These are phyloP conservation scores for Mucor irregularis DNA, from an alignment of 371 early-diverging fungal species.

Conservation along the genomic window DNA sequence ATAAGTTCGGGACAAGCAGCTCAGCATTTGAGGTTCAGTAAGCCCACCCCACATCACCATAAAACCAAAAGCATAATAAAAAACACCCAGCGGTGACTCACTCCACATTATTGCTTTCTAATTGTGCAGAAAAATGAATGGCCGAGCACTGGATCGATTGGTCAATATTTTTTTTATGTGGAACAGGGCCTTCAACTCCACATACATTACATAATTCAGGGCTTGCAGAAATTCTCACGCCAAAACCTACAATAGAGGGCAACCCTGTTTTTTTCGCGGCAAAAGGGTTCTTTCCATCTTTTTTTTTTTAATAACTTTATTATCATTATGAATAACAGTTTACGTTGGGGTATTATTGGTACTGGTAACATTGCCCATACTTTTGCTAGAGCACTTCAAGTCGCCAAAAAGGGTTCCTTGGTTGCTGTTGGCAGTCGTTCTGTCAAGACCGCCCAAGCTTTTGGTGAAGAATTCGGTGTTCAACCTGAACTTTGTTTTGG, in stretches of 20 bases:
- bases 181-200: no score
- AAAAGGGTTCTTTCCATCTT: not conserved
- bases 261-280: no score
- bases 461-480: constrained; percentile 33
- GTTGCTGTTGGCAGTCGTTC: constrained; percentile 50
- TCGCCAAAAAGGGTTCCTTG: constrained; percentile 27
- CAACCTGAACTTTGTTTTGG: constrained; percentile 23
- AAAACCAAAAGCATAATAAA: no score
- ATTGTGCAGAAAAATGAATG: no score
- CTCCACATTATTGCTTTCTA: no score
- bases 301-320: not conserved
- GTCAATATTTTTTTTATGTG: no score
- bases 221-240: not conserved
- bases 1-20: no score
- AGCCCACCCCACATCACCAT: no score
- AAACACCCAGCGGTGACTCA: no score
- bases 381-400: constrained; percentile 41
- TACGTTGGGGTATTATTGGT: constrained; percentile 50
- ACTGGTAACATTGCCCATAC: constrained; percentile 52
- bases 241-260: not conserved
- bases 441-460: constrained; percentile 25
- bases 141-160: no score
- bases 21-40: no score
- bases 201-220: not conserved
- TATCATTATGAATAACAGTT: no score